Percentiles rank a stretch among this genome's conserved stretches.
Conservation (phyloP, 805 yeast genomes). For the Candida xyloterini region DNA sequence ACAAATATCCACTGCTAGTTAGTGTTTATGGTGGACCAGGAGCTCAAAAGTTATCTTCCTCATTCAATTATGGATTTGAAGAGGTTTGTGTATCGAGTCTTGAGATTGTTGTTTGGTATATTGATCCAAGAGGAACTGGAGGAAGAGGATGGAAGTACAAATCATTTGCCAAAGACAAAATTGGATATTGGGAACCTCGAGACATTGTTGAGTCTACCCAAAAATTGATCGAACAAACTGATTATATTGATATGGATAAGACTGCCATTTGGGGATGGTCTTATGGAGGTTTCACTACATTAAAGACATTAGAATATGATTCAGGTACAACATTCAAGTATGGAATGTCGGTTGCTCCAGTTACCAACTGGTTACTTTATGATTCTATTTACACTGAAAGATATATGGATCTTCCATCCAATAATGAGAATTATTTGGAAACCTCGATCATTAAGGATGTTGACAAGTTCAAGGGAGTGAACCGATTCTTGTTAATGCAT, state of each 20-base stretch:
- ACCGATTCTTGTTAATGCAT: constrained; percentile 66
- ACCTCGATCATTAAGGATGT: constrained; percentile 43
- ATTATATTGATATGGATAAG: constrained; percentile 48
- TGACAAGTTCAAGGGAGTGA: constrained; percentile 43
- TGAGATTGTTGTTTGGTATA: constrained; percentile 58
- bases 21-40: constrained; percentile 84
- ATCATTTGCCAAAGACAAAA: constrained; percentile 50
- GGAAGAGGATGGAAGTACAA: constrained; percentile 68
- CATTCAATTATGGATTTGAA: constrained; percentile 51
- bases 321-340: constrained; percentile 59
- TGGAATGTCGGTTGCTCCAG: constrained; percentile 85
- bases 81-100: constrained; percentile 55
- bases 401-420: constrained; percentile 57
- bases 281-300: constrained; percentile 76
- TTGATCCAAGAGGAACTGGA: constrained; percentile 86
- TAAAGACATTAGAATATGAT: constrained; percentile 72
- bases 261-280: constrained; percentile 89
- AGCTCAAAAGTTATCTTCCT: constrained; percentile 51
- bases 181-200: constrained; percentile 77
- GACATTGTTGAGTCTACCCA: constrained; percentile 56
- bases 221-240: constrained; percentile 44
- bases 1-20: constrained; percentile 62
- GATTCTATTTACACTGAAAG: constrained; percentile 81
- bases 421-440: constrained; percentile 49
- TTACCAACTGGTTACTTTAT: constrained; percentile 71